Percentiles rank a stretch among this genome's conserved stretches.
phyloP scores from a whole-genome alignment of 2,329 filamentous ascomycete genomes.

The Aspergillus sp. region DNA sequence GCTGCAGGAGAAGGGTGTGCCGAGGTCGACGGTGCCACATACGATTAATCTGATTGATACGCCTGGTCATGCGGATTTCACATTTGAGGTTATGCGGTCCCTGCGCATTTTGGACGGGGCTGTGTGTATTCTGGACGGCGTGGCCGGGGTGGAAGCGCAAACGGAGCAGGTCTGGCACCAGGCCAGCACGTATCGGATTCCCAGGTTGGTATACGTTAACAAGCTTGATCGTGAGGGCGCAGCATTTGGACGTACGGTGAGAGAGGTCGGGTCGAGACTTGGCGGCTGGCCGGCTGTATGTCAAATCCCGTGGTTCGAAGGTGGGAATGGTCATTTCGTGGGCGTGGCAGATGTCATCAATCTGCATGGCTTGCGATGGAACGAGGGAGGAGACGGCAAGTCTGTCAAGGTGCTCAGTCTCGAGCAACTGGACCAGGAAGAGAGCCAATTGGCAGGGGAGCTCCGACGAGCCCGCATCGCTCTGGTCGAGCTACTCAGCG shows the following conservation, averaged over 20 bases:
- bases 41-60: constrained; percentile 92
- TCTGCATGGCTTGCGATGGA: constrained; percentile 67
- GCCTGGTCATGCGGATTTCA: constrained; percentile 93
- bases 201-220: constrained; percentile 72
- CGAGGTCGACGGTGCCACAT: constrained; percentile 50
- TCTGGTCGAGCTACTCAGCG: constrained; percentile 75
- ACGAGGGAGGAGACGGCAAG: constrained; percentile 57
- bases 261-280: constrained; percentile 72
- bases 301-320: constrained; percentile 89
- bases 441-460: constrained; percentile 52
- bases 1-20: constrained; percentile 30
- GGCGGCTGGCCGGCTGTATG: constrained; percentile 83
- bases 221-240: constrained; percentile 79
- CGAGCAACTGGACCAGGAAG: constrained; percentile 43
- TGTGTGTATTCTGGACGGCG: constrained; percentile 86
- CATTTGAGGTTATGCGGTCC: constrained; percentile 90
- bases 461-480: constrained; percentile 66
- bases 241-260: constrained; percentile 72
- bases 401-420: constrained; percentile 50
- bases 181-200: constrained; percentile 76
- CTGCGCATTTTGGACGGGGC: constrained; percentile 80
- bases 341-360: constrained; percentile 80
- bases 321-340: constrained; percentile 61
- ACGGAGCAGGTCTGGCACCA: constrained; percentile 95
- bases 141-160: constrained; percentile 91